Percentiles rank a stretch among this genome's conserved stretches.
phyloP scores from a whole-genome alignment of 306 rosid genomes.

The Glycine tomentella region DNA sequence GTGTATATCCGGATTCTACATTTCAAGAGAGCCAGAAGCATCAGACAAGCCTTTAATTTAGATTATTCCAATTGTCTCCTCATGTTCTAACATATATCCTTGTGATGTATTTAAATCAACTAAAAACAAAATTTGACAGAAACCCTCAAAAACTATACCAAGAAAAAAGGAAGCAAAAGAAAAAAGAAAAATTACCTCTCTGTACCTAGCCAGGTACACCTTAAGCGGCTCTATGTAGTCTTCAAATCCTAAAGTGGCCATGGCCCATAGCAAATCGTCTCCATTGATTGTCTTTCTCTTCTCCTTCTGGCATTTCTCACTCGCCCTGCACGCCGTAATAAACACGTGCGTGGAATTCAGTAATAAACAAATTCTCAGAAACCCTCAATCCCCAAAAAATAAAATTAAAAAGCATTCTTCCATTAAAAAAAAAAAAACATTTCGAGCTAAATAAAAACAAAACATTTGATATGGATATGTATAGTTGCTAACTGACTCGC shows the following conservation, averaged over 20 bases:
- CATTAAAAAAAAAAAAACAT: neutral
- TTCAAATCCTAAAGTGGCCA: slow-evolving; percentile 93
- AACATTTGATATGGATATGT: neutral
- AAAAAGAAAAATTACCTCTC: slow-evolving; percentile 79
- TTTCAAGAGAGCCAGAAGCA: neutral
- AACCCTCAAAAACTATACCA: neutral
- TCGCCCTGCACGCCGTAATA: slow-evolving; percentile 61
- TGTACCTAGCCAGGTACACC: slow-evolving; percentile 85
- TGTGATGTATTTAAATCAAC: neutral
- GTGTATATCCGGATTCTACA: neutral
- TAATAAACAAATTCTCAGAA: neutral
- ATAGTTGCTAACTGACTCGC: slow-evolving; percentile 80
- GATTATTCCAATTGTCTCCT: neutral
- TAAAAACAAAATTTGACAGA: neutral
- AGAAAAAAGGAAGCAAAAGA: neutral
- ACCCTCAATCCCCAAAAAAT: neutral
- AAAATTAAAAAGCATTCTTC: neutral
- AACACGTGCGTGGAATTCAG: slow-evolving; percentile 5
- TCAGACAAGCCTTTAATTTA: slow-evolving; percentile 4
- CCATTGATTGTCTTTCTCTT: slow-evolving; percentile 97
- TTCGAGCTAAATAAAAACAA: neutral
- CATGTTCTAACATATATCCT: neutral
- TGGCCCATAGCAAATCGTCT: slow-evolving; percentile 93
- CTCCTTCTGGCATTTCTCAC: slow-evolving; percentile 96
- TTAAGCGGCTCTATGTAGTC: slow-evolving; percentile 93